Evolutionary conservation across 495 filamentous ascomycete species (phyloP), one percentile per base, ranked within the genome.

Genomic region (Penicillium macrosclerotiorum): DNA sequence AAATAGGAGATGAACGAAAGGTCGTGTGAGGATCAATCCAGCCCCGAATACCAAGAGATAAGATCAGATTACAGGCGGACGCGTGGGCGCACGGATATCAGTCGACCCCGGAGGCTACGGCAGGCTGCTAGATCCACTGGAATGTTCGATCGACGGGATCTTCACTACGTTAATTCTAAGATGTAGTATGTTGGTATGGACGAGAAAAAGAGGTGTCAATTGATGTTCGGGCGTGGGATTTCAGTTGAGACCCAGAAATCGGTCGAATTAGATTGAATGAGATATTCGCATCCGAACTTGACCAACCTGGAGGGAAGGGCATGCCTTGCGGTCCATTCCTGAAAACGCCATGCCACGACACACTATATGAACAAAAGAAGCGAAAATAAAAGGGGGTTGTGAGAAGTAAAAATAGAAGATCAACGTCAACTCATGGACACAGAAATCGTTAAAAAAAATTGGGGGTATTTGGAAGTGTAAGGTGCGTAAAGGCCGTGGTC

Each of bases 391-490:
- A 25, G 33, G 42, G 37, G 25, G 24, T 12, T 17, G 42, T 35
- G 34, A 14, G 41, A 46, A 49, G 38, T 31, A 45, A 32, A 49
- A 45, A 38, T 42, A 31, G 46, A 53, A 47, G 45, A 19, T 35
- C 52, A 54, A 40, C 63, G 49, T 70, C 50, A 63, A 62, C 59
- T 68, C 67, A 38, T 71, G 57, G 51, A 50, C 59, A 42, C 59
- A 50, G 49, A 51, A 42, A 27, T 51, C 47, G 45, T 52, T 38
- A 47, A 45, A 49, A 59, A 48, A n/a, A n/a, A n/a, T n/a, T n/a
- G 37, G 60, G 63, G 65, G 63, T 68, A 67, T 71, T 67, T 55
- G 50, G 23, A 64, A 60, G 42, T 37, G 43, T 46, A 34, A 38
- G 27, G 22, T 19, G 41, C 55, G 42, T 62, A 51, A 63, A 51